phyloP scores from a whole-genome alignment of 768 basidiomycete species.

The Tephrocybe sp. region DNA sequence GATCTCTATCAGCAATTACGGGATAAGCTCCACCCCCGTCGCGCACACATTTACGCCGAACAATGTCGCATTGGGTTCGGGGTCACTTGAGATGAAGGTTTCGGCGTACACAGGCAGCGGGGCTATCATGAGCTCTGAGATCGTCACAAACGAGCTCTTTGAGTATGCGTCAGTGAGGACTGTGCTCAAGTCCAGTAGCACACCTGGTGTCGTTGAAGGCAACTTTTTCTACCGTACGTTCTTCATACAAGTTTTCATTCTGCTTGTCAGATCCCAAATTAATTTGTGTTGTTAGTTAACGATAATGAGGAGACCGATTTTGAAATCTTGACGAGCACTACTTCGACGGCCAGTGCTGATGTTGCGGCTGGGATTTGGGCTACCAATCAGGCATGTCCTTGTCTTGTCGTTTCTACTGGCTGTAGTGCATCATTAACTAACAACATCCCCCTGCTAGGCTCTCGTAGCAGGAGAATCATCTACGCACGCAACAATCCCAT shows the following conservation, averaged over 20 bases:
- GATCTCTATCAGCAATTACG: conserved; percentile 27
- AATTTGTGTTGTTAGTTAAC: neutral
- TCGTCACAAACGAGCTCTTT: conserved; percentile 26
- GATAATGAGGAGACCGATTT: conserved; percentile 29
- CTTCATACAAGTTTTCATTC: neutral
- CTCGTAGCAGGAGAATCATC: conserved; percentile 16
- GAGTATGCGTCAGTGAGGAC: conserved; percentile 33
- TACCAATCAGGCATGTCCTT: conserved; percentile 27
- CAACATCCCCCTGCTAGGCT: conserved; percentile 13
- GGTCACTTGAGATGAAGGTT: conserved; percentile 31
- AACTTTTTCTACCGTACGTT: conserved; percentile 33
- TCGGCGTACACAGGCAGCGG: conserved; percentile 28
- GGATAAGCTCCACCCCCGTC: conserved; percentile 17
- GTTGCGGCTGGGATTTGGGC: conserved; percentile 35
- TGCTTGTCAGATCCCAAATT: neutral
- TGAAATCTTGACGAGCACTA: conserved; percentile 34
- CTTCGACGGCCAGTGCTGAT: conserved; percentile 19
- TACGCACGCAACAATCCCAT: conserved; percentile 22
- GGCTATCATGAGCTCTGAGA: conserved; percentile 25
- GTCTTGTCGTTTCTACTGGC: neutral
- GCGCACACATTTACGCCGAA: conserved; percentile 24
- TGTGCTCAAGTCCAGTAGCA: conserved; percentile 29
- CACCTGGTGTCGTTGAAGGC: conserved; percentile 32
- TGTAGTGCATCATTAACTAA: neutral
- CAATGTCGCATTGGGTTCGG: conserved; percentile 29